Conservation (phyloP, 2,329 filamentous ascomycete genomes). For the Orbilia blumenaviensis region DNA sequence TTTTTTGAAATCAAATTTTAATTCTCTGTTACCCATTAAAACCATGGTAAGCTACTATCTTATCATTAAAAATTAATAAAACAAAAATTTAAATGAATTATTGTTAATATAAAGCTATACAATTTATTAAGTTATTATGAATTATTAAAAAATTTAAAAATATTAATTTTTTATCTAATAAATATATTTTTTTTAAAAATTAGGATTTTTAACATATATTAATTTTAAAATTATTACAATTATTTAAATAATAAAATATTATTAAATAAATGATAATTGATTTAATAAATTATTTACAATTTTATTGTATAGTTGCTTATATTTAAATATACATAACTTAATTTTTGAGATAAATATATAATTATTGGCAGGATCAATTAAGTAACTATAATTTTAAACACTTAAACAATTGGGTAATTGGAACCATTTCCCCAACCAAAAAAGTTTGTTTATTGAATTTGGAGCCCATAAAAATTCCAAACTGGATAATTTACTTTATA, state of each 20-base stretch:
- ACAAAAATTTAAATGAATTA: conserved; percentile 62
- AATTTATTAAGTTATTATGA: conserved; percentile 62
- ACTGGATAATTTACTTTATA: not conserved
- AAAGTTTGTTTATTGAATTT: not conserved
- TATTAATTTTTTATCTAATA: conserved; percentile 65
- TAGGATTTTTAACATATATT: not conserved
- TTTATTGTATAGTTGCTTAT: conserved; percentile 2
- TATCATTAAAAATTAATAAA: conserved; percentile 62
- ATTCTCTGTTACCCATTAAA: conserved; percentile 61
- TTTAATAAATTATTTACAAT: conserved; percentile 3
- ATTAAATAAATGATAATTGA: conserved; percentile 4
- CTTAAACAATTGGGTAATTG: not conserved
- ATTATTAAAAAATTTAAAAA: conserved; percentile 60
- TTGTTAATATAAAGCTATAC: conserved; percentile 61
- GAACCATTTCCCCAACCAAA: not conserved
- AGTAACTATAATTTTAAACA: not conserved
- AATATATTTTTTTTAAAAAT: conserved; percentile 62
- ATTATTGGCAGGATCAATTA: not conserved
- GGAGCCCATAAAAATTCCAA: not conserved
- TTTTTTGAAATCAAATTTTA: conserved; percentile 61
- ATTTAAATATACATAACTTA: conserved; percentile 7
- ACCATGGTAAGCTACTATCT: conserved; percentile 61
- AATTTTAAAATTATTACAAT: not conserved
- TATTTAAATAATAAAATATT: not conserved
- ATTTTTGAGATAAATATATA: conserved; percentile 3